Base-by-base conservation (phyloP, 2,329 filamentous ascomycete genomes). In the Ceratocystis destructans region DNA sequence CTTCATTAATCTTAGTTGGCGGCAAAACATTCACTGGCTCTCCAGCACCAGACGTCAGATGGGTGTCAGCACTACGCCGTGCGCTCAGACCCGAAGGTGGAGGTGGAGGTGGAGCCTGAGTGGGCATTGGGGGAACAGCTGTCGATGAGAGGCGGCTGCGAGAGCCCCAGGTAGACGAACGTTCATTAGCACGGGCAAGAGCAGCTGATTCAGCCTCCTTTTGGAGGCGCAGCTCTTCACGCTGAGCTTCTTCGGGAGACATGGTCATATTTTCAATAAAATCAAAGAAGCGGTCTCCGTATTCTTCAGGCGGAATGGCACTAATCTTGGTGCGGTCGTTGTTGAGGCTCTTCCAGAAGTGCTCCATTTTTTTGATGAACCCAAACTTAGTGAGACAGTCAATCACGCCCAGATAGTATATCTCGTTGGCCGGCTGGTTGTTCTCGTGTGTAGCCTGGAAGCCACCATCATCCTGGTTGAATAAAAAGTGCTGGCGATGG, bases 321-420 rank as follows among this genome's bases (percentile, higher is more conserved):
- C 93, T 97, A 69, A 99, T 97, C 73, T 96, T 87, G 44, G 83
- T 85, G 71, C 90, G 87, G 71, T 94, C 89, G 71, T 86, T 83
- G 1, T 87, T 90, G 68, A 97, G 79, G 46, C 94, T 93, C 79
- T 99, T 99, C 87, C 92, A 94, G 77, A 97, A 94, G 76, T 97
- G 87, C 76, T 99, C 94, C 69, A 93, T 83, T 74, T 94, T 93
- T 78, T 99, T 99, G 76, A 96, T 83, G 70, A 92, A 85, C 70
- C 91, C 91, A 75, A 97, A 99, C 90, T 96, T 90, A 71, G 94
- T 99, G 72, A 99, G 80, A 75, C 94, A 99, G 76, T 99, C 94
- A 75, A 99, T 99, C 71, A 99, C 95, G 45, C 94, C 95, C 6
- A 99, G 84, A 74, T 99, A 99, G 76, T 99, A 99, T 53, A 99